Evolutionary conservation across 345 rosid genomes (phyloP).

Genomic region (Nasturtium officinale): DNA sequence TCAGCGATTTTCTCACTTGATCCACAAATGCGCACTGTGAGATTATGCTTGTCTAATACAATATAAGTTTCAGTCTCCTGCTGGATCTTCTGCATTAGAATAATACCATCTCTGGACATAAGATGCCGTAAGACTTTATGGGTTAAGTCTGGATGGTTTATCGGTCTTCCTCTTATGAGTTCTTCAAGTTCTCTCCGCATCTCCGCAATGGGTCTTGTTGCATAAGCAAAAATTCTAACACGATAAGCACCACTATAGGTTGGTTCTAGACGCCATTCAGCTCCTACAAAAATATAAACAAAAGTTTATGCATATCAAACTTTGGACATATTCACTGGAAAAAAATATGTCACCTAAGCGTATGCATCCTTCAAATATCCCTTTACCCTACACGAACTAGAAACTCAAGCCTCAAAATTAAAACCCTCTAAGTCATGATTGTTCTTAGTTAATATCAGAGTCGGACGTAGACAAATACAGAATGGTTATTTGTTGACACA

Average conservation of each 20-base stretch:
- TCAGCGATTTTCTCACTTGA: slow-evolving; percentile 45
- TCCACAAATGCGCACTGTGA: slow-evolving; percentile 66
- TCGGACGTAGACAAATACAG: slow-evolving; percentile 1
- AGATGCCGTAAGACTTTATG: slow-evolving; percentile 60
- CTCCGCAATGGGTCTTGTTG: slow-evolving; percentile 78
- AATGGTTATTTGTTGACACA: slow-evolving; percentile 5
- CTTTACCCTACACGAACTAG: slow-evolving; percentile 2
- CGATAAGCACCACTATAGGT: slow-evolving; percentile 62
- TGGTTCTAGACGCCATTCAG: slow-evolving; percentile 48
- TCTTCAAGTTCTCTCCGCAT: slow-evolving; percentile 77
- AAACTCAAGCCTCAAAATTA: slow-evolving; percentile 22
- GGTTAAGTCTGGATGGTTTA: slow-evolving; percentile 60
- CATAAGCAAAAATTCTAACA: slow-evolving; percentile 68
- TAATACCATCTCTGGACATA: slow-evolving; percentile 59
- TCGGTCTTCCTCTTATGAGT: slow-evolving; percentile 67
- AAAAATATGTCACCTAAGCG: slow-evolving; percentile 2
- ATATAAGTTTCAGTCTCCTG: slow-evolving; percentile 63
- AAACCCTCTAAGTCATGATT: not conserved
- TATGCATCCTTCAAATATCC: not conserved
- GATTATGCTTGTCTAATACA: slow-evolving; percentile 57
- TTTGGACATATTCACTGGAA: not conserved
- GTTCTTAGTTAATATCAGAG: slow-evolving; percentile 1
- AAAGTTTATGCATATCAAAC: not conserved
- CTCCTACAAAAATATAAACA: slow-evolving; percentile 48
- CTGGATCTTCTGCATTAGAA: slow-evolving; percentile 61